Percentiles rank a stretch among this genome's conserved stretches.
These are phyloP conservation scores for Paecilomyces sp. DNA, from an alignment of 2,329 filamentous ascomycete genomes.

Conservation along the genomic window DNA sequence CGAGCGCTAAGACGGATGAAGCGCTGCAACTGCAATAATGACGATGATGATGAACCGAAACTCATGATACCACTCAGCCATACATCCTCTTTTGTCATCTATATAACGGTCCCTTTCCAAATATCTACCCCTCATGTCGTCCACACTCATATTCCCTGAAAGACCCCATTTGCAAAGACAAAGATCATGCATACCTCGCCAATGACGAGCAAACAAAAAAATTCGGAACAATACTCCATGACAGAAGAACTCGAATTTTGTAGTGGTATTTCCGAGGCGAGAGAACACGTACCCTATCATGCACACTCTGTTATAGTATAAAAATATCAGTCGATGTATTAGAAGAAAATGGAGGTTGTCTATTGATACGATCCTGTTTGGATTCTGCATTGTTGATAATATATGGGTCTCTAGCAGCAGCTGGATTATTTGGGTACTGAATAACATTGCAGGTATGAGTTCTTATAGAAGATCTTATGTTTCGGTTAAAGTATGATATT, in stretches of 20 bases:
- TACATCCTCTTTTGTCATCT: no score
- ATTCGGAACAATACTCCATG: background rate
- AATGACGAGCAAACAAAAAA: background rate
- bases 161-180: background rate
- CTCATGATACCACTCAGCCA: no score
- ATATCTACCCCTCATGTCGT: no score
- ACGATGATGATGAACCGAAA: no score
- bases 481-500: background rate
- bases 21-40: no score
- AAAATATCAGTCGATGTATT: background rate
- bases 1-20: no score
- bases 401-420: no score
- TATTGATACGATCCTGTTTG: background rate
- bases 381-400: no score
- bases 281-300: background rate
- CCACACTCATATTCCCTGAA: background rate
- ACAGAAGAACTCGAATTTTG: background rate
- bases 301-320: background rate
- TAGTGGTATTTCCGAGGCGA: constrained; percentile 10
- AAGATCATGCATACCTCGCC: background rate
- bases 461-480: no score
- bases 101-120: no score
- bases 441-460: background rate
- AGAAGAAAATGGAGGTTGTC: background rate
- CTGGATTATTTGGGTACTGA: background rate